Conservation (phyloP, 2,329 filamentous ascomycete genomes). For the Dissoconium aciculare region DNA sequence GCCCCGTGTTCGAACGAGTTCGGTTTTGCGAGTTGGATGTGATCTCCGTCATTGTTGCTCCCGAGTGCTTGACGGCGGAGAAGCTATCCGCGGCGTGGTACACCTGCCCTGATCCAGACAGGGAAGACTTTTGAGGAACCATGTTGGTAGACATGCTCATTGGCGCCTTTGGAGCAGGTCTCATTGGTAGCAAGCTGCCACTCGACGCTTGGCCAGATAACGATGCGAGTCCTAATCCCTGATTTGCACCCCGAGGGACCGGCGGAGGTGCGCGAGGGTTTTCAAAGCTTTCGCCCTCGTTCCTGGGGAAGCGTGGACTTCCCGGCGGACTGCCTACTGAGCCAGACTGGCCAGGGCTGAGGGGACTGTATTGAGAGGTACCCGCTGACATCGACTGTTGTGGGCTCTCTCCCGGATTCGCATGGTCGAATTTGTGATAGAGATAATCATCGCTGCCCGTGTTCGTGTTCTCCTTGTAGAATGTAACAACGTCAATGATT, state of each 20-base stretch:
- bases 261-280: slow-evolving; percentile 89
- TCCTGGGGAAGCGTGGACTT: slow-evolving; percentile 76
- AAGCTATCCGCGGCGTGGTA: slow-evolving; percentile 24
- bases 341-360: slow-evolving; percentile 35
- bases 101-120: slow-evolving; percentile 33
- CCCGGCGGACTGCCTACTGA: slow-evolving; percentile 59
- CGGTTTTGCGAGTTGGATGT: slow-evolving; percentile 23
- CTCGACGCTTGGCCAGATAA: slow-evolving; percentile 30
- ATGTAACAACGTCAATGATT: slow-evolving; percentile 87
- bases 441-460: slow-evolving; percentile 68
- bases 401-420: slow-evolving; percentile 42
- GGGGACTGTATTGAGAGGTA: slow-evolving; percentile 12
- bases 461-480: slow-evolving; percentile 90
- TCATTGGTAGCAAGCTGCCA: slow-evolving; percentile 52
- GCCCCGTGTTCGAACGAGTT: slow-evolving; percentile 31
- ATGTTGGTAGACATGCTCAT: slow-evolving; percentile 31
- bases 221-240: slow-evolving; percentile 30
- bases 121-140: slow-evolving; percentile 28
- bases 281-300: slow-evolving; percentile 88
- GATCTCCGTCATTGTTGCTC: slow-evolving; percentile 27
- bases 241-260: slow-evolving; percentile 44
- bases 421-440: slow-evolving; percentile 93
- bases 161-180: slow-evolving; percentile 76
- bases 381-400: slow-evolving; percentile 20
- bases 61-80: slow-evolving; percentile 29